Conservation (phyloP, 2,329 filamentous ascomycete genomes). For the Arthrobotrys conoides region DNA sequence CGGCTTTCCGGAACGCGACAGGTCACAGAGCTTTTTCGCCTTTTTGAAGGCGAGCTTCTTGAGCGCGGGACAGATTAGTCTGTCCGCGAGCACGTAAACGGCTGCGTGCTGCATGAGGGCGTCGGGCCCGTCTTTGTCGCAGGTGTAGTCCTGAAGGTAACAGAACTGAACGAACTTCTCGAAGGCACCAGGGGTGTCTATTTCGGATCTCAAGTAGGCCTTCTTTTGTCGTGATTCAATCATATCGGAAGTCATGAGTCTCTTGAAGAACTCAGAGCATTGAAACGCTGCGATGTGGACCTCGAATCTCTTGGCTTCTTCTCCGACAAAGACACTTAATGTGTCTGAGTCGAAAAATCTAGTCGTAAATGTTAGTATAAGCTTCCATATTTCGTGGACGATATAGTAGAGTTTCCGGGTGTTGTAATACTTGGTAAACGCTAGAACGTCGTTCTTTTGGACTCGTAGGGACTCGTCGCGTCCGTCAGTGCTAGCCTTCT, state of each 20-base stretch:
- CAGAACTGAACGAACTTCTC: conserved; percentile 40
- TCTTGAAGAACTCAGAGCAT: conserved; percentile 34
- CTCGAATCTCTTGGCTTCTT: conserved; percentile 20
- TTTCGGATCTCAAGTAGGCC: conserved; percentile 11
- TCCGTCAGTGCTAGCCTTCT: too few species aligned
- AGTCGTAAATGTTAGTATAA: not conserved
- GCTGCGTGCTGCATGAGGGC: conserved; percentile 13
- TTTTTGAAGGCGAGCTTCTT: conserved; percentile 34
- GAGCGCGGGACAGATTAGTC: conserved; percentile 22
- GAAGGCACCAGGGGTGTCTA: conserved; percentile 31
- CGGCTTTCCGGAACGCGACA: not conserved
- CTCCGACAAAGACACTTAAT: conserved; percentile 6
- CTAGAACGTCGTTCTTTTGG: not conserved
- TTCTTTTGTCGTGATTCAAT: conserved; percentile 20
- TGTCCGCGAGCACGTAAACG: conserved; percentile 38
- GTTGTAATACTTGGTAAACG: not conserved
- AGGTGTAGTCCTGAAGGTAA: conserved; percentile 38
- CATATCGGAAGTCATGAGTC: conserved; percentile 25
- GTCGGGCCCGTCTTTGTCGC: not conserved
- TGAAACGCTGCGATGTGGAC: conserved; percentile 21
- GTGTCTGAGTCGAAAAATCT: not conserved
- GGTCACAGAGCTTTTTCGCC: not conserved
- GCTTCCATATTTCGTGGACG: not conserved
- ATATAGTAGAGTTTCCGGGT: not conserved
- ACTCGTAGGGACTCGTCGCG: not conserved